Evolutionary conservation across 305 asterid species (phyloP).

Genomic region (Fraxinus platypoda): DNA sequence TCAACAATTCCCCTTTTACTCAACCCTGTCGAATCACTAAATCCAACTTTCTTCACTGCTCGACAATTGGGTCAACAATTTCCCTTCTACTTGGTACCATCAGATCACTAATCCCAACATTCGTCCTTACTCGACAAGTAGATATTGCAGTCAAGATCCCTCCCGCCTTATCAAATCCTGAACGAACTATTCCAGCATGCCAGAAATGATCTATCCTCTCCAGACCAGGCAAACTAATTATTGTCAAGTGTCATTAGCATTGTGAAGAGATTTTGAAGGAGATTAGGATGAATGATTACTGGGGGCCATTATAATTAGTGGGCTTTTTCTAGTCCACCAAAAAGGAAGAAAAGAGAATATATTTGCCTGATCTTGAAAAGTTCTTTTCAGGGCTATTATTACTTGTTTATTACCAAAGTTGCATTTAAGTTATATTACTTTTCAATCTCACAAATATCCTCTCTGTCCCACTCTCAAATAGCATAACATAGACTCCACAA

Average conservation of each 20-base stretch:
- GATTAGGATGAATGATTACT: constrained; percentile 25
- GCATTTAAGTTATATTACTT: constrained; percentile 10
- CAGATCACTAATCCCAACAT: background rate
- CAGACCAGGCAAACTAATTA: background rate
- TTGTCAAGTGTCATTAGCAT: constrained; percentile 16
- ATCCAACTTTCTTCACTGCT: background rate
- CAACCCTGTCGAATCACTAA: background rate
- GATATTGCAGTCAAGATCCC: background rate
- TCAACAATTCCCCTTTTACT: background rate
- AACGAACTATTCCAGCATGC: background rate
- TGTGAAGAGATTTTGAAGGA: background rate
- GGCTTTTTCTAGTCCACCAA: constrained; percentile 32
- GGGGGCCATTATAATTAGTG: constrained; percentile 26
- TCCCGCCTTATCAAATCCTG: background rate
- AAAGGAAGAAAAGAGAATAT: constrained; percentile 31
- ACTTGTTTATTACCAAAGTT: constrained; percentile 22
- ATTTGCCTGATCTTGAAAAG: constrained; percentile 31
- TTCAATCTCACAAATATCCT: constrained; percentile 28
- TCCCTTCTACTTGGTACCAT: background rate
- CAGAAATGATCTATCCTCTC: background rate
- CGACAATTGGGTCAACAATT: background rate
- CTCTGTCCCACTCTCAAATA: background rate
- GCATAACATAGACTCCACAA: background rate
- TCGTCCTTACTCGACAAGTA: background rate
- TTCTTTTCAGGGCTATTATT: constrained; percentile 23